Percentiles rank a stretch among this genome's conserved stretches.
These are phyloP conservation scores for Colletotrichum cordylinicola DNA, from an alignment of 2,329 filamentous ascomycete species.

Conservation along the genomic window DNA sequence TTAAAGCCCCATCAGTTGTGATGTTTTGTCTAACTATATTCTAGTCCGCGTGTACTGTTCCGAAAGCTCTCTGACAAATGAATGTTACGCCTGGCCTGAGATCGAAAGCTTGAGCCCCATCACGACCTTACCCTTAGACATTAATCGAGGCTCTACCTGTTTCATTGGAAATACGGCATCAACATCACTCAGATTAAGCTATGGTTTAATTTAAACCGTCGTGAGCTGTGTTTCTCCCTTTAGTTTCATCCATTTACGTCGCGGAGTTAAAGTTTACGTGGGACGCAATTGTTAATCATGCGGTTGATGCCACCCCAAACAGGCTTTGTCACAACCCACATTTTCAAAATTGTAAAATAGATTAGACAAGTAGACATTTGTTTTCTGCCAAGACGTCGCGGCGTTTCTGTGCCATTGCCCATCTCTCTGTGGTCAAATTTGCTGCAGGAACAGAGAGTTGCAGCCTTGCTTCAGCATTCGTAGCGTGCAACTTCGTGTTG, in stretches of 20 bases:
- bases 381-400: background rate
- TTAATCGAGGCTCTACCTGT: background rate
- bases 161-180: background rate
- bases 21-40: background rate
- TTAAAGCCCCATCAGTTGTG: background rate
- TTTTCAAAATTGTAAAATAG: background rate
- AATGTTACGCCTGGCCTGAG: background rate
- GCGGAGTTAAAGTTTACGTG: background rate
- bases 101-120: background rate
- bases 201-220: background rate
- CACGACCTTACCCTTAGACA: background rate
- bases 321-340: background rate
- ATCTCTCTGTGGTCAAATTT: background rate
- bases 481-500: background rate
- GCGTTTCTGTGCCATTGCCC: background rate
- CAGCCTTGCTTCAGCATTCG: background rate
- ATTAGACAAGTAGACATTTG: background rate
- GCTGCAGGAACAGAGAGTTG: background rate
- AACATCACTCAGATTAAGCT: background rate
- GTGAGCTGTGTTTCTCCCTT: background rate
- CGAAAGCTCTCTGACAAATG: background rate
- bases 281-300: background rate
- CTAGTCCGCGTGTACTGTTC: background rate
- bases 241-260: background rate
- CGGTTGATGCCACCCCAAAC: background rate